A percentile compares a stretch with the other conserved stretches of the same genome.
These are phyloP conservation scores for Aspergillus hortae DNA, from an alignment of 2,329 filamentous ascomycete genomes.

Conservation along the genomic window DNA sequence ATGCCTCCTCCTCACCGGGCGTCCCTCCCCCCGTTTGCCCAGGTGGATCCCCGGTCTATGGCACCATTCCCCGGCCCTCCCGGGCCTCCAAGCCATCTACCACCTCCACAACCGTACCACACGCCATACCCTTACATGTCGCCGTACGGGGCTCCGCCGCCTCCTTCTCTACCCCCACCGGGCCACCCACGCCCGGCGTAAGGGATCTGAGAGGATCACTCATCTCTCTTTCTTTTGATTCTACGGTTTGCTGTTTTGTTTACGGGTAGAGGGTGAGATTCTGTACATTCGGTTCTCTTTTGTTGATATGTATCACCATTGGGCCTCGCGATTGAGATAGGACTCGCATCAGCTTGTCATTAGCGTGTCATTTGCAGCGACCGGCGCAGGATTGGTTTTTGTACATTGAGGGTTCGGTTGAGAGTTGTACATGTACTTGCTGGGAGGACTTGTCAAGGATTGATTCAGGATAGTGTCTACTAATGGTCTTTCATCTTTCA, in stretches of 20 bases:
- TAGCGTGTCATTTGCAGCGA: slow-evolving; percentile 12
- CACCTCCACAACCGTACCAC: slow-evolving; percentile 20
- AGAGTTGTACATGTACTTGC: neutral
- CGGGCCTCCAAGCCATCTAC: slow-evolving; percentile 14
- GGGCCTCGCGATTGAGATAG: neutral
- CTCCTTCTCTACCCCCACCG: slow-evolving; percentile 14
- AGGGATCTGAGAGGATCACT: neutral
- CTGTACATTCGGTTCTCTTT: slow-evolving; percentile 5
- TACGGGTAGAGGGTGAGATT: neutral
- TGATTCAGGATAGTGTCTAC: too few species aligned
- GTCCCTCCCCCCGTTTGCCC: slow-evolving; percentile 22
- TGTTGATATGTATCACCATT: slow-evolving; percentile 9
- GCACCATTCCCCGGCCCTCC: slow-evolving; percentile 16
- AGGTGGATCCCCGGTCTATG: slow-evolving; percentile 24
- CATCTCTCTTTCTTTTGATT: slow-evolving; percentile 3
- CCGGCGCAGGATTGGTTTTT: slow-evolving; percentile 10
- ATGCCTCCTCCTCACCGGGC: slow-evolving; percentile 16
- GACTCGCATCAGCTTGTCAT: neutral
- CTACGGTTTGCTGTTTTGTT: slow-evolving; percentile 1
- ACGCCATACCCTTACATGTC: slow-evolving; percentile 21
- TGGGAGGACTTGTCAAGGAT: neutral
- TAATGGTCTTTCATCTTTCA: too few species aligned
- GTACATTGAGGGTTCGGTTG: neutral
- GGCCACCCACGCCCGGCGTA: slow-evolving; percentile 17
- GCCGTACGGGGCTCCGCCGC: slow-evolving; percentile 15